These are phyloP conservation scores for Vaccinium darrowii DNA, from an alignment of 148 eudicot species.

Conservation along the genomic window DNA sequence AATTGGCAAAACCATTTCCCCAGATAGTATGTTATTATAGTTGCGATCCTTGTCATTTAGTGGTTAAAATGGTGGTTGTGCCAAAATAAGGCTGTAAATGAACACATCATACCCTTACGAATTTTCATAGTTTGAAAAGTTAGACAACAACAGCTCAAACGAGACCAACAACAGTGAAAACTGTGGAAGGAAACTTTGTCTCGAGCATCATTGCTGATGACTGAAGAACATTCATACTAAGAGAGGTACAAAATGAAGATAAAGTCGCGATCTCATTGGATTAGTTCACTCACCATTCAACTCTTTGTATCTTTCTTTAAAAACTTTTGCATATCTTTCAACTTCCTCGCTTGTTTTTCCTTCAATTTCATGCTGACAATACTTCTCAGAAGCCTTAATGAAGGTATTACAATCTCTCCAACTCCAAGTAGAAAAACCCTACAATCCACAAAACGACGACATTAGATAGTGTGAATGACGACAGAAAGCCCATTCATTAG, in stretches of 20 bases:
- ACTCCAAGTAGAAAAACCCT: not conserved
- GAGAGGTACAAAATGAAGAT: not conserved
- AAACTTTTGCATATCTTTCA: conserved; percentile 92
- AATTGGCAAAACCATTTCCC: no score
- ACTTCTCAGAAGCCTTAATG: conserved; percentile 92
- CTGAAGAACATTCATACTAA: not conserved
- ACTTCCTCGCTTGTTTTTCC: conserved; percentile 90
- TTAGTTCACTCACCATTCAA: conserved; percentile 60
- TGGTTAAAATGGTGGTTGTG: no score
- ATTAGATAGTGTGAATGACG: not conserved
- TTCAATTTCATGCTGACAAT: conserved; percentile 95
- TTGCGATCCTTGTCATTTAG: no score
- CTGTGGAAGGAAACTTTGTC: not conserved
- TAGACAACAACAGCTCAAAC: not conserved
- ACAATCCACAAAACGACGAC: not conserved
- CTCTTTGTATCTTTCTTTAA: conserved; percentile 93
- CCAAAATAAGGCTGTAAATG: no score
- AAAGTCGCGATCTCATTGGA: not conserved
- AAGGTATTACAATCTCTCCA: conserved; percentile 93
- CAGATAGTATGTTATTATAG: no score
- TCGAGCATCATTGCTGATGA: no score
- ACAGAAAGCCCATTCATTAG: not conserved
- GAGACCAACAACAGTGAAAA: not conserved
- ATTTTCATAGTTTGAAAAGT: not conserved
- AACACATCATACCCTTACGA: no score